Evolutionary conservation across 2,329 filamentous ascomycete species (phyloP).

Genomic region (Hawksworthiomyces lignivorus): DNA sequence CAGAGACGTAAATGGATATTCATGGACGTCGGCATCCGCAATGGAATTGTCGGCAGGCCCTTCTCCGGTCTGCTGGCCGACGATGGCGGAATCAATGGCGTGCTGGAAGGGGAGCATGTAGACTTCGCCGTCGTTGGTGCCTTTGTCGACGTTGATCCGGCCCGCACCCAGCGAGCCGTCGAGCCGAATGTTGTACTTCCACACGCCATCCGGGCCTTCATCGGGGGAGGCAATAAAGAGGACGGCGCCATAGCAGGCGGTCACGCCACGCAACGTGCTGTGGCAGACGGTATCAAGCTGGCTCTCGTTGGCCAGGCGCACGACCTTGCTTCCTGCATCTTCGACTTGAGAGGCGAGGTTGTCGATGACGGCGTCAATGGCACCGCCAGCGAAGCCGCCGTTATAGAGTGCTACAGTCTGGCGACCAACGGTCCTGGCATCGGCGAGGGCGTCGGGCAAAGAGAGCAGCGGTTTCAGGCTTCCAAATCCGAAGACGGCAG

Average conservation of each 20-base stretch:
- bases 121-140: constrained; percentile 66
- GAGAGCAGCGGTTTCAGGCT: constrained; percentile 51
- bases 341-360: constrained; percentile 51
- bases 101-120: constrained; percentile 71
- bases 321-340: constrained; percentile 40
- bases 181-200: constrained; percentile 81
- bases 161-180: constrained; percentile 63
- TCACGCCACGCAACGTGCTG: constrained; percentile 54
- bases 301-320: constrained; percentile 18
- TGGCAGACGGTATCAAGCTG: constrained; percentile 42
- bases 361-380: constrained; percentile 65
- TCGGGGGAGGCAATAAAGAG: constrained; percentile 67
- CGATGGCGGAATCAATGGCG: constrained; percentile 69
- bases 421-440: constrained; percentile 47
- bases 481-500: constrained; percentile 68
- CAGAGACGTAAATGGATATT: constrained; percentile 70
- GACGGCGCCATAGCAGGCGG: constrained; percentile 64
- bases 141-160: constrained; percentile 55
- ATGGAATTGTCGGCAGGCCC: constrained; percentile 32
- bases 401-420: constrained; percentile 72
- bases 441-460: constrained; percentile 54
- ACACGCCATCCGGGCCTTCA: constrained; percentile 57
- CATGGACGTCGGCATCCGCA: constrained; percentile 29
- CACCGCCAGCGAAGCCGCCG: constrained; percentile 59
- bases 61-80: constrained; percentile 25